phyloP scores from a whole-genome alignment of 495 filamentous ascomycete genomes.

The Xylaria venustula region DNA sequence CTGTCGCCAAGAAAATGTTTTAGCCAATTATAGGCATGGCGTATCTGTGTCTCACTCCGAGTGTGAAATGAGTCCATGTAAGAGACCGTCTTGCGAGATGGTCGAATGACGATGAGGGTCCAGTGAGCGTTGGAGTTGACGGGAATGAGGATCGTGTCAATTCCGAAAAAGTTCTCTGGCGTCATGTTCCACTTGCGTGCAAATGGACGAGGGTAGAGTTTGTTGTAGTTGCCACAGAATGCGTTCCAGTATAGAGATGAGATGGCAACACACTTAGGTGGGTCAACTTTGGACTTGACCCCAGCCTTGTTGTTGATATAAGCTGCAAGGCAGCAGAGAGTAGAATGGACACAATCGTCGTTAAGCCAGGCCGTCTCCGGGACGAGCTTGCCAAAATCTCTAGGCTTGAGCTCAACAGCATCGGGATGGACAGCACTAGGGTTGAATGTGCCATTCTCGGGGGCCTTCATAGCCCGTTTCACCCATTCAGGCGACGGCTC shows the following conservation, averaged over 20 bases:
- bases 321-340: slow-evolving; percentile 59
- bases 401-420: slow-evolving; percentile 55
- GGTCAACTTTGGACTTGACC: slow-evolving; percentile 41
- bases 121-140: slow-evolving; percentile 49
- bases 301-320: slow-evolving; percentile 53
- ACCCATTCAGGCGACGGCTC: slow-evolving; percentile 33
- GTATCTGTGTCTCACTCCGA: slow-evolving; percentile 21
- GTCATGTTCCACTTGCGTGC: slow-evolving; percentile 31
- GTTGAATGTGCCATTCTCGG: slow-evolving; percentile 30
- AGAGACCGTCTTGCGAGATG: slow-evolving; percentile 59
- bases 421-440: slow-evolving; percentile 35
- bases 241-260: slow-evolving; percentile 70
- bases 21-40: slow-evolving; percentile 49
- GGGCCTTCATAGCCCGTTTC: slow-evolving; percentile 14
- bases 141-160: slow-evolving; percentile 48
- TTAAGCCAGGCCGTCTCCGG: slow-evolving; percentile 67
- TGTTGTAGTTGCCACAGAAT: slow-evolving; percentile 51
- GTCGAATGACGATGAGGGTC: slow-evolving; percentile 71
- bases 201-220: slow-evolving; percentile 29
- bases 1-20: slow-evolving; percentile 52
- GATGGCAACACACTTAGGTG: slow-evolving; percentile 67
- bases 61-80: slow-evolving; percentile 70
- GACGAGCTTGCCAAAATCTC: slow-evolving; percentile 64
- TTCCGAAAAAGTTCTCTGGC: slow-evolving; percentile 37
- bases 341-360: slow-evolving; percentile 76